Percentiles rank a stretch among this genome's conserved stretches.
Evolutionary conservation across 2,329 filamentous ascomycete genomes (phyloP).

Genomic region (Ilyonectria robusta): DNA sequence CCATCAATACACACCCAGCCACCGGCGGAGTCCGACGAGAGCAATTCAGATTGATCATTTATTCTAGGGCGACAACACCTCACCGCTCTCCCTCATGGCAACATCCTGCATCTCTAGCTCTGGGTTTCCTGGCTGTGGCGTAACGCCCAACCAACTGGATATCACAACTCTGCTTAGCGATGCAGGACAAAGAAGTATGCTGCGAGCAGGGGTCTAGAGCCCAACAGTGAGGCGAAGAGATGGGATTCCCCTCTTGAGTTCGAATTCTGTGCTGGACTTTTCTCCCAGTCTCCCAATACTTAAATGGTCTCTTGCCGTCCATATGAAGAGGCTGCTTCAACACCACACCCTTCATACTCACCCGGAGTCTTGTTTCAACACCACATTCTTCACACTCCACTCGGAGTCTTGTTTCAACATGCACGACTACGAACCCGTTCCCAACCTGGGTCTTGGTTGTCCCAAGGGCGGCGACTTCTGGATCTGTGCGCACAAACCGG

Average conservation of each 20-base stretch:
- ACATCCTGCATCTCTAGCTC: neutral
- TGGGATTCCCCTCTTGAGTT: neutral
- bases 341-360: neutral
- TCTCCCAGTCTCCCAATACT: neutral
- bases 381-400: neutral
- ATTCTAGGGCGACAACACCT: neutral
- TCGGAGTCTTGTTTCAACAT: conserved; percentile 18
- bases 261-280: neutral
- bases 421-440: conserved; percentile 22
- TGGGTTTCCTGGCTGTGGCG: neutral
- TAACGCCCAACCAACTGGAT: neutral
- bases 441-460: conserved; percentile 50
- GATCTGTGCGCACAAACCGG: conserved; percentile 50
- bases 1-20: neutral
- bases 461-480: conserved; percentile 53
- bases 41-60: neutral
- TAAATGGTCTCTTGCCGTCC: neutral
- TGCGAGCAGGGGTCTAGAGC: neutral
- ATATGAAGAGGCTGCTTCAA: neutral
- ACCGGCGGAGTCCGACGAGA: neutral
- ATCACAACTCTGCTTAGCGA: neutral
- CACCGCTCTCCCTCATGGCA: neutral
- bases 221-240: neutral
- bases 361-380: conserved; percentile 7
- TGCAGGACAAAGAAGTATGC: neutral